Conservation (phyloP, 176 grass and related monocot species). For the Thinopyrum elongatum region DNA sequence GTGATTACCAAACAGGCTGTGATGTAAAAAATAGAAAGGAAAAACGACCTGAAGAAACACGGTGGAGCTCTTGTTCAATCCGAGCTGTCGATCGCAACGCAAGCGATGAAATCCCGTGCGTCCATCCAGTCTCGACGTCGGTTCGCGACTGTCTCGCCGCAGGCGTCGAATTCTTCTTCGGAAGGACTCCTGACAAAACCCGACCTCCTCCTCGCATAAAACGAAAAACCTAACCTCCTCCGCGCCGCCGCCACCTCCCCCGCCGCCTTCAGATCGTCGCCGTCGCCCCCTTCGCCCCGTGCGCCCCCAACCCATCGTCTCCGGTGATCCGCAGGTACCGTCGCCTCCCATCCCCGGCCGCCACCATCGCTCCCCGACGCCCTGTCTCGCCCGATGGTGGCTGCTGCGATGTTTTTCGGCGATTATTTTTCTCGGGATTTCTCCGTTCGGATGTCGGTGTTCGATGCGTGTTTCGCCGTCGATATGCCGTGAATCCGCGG, state of each 20-base stretch:
- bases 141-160: too few species aligned
- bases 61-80: too few species aligned
- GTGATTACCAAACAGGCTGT: too few species aligned
- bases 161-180: too few species aligned
- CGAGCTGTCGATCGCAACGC: too few species aligned
- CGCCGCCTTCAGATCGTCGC: neutral
- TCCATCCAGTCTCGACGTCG: too few species aligned
- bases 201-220: too few species aligned
- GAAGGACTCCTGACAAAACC: too few species aligned
- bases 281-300: neutral
- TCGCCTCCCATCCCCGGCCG: neutral
- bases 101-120: too few species aligned
- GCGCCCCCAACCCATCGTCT: neutral
- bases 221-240: conserved; percentile 4
- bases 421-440: neutral
- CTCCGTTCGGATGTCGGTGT: neutral
- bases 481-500: neutral
- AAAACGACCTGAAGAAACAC: too few species aligned
- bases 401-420: neutral
- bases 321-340: conserved; percentile 47
- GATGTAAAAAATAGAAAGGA: too few species aligned
- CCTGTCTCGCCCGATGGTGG: neutral
- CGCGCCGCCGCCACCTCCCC: conserved; percentile 13
- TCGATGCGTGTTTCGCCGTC: neutral
- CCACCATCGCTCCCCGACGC: neutral